Conservation (phyloP, 192 early-diverging fungal species). For the Funneliformis geosporum region DNA sequence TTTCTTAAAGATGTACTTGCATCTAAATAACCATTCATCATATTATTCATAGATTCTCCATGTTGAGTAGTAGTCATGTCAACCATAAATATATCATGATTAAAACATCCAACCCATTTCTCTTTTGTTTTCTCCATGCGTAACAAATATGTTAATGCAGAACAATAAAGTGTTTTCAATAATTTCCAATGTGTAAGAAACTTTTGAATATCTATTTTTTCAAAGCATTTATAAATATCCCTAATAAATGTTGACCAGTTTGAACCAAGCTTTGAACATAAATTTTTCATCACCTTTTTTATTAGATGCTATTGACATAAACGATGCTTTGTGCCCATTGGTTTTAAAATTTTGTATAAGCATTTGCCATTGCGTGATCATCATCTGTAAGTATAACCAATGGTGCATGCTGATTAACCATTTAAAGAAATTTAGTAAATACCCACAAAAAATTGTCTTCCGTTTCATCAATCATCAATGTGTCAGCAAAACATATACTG, state of each 20-base stretch:
- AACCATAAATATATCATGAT: neutral
- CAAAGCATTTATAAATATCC: neutral
- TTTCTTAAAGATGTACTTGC: neutral
- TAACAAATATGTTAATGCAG: neutral
- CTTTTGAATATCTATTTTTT: neutral
- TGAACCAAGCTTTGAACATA: neutral
- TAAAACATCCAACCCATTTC: neutral
- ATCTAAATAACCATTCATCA: constrained; percentile 8
- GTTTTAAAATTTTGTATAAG: neutral
- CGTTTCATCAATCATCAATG: constrained; percentile 16
- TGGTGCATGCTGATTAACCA: neutral
- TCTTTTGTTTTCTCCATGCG: constrained; percentile 10
- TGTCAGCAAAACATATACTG: neutral
- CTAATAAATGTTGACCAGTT: neutral
- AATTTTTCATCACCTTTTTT: constrained; percentile 19
- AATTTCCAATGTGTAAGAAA: neutral
- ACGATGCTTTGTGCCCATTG: neutral
- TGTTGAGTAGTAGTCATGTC: constrained; percentile 6
- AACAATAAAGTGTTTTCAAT: neutral
- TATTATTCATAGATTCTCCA: neutral
- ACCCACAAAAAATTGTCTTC: constrained; percentile 9
- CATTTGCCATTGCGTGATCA: constrained; percentile 4
- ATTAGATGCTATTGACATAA: constrained; percentile 4
- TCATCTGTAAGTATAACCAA: constrained; percentile 8
- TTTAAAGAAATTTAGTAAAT: constrained; percentile 5